Conservation (phyloP, 129 eudicot species). For the Logfia minima region DNA sequence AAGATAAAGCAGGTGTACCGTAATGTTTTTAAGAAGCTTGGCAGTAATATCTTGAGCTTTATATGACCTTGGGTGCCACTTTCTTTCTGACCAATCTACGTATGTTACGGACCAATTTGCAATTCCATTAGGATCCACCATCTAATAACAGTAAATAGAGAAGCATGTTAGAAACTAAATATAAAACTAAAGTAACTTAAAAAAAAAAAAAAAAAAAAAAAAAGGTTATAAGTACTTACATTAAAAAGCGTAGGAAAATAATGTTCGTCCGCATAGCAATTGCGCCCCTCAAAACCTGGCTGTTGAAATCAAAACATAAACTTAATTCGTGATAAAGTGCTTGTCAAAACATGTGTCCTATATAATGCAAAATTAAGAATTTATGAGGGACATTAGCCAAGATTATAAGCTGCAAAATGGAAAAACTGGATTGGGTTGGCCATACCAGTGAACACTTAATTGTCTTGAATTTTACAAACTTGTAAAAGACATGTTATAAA, state of each 20-base stretch:
- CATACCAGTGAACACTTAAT: too few relatives aligned
- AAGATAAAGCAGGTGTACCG: conserved; percentile 32
- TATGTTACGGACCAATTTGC: conserved; percentile 82
- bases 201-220: not conserved
- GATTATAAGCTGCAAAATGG: not conserved
- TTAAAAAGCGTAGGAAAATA: conserved; percentile 65
- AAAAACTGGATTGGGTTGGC: too few relatives aligned
- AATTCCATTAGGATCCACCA: conserved; percentile 77
- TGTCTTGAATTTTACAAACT: not conserved
- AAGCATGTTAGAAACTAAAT: conserved; percentile 20
- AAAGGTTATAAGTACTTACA: conserved; percentile 33
- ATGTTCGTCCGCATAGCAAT: conserved; percentile 81
- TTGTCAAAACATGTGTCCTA: not conserved
- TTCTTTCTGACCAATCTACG: conserved; percentile 90
- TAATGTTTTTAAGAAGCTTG: conserved; percentile 61
- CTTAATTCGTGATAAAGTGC: not conserved
- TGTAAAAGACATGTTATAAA: not conserved
- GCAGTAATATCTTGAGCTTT: conserved; percentile 54
- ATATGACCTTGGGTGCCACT: conserved; percentile 88
- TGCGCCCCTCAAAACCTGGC: conserved; percentile 73
- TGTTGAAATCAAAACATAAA: conserved; percentile 29
- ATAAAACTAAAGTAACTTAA: not conserved
- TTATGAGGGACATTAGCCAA: not conserved
- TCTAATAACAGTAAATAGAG: conserved; percentile 35
- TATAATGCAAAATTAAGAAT: not conserved